Evolutionary conservation across 768 basidiomycete genomes (phyloP), one percentile per base, ranked within the genome.

Genomic region (Mycena galopus): DNA sequence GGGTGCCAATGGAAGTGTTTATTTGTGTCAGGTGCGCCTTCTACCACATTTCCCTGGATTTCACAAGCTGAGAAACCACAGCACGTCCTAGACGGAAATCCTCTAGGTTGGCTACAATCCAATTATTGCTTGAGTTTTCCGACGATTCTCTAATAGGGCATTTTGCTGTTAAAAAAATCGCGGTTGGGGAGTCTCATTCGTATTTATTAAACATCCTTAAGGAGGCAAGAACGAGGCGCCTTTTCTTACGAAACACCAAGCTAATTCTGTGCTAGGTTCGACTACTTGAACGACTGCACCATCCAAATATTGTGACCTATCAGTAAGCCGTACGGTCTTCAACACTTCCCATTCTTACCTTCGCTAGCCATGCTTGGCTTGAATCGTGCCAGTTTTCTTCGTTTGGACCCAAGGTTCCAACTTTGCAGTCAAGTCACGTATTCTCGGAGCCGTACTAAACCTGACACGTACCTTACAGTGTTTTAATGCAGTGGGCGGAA

Each of bases 81-180:
- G 90, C 96, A 97, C 81, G 87, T 96, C 25, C 84, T 98, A 39
- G 94, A 98, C 67, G 95, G 93, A 11, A 97, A 96, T 77, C 86
- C 90, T 19, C 87, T 98, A 21, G 95, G 94, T 92, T 76, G 77
- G 84, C 25, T 5, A 16, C 78, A 61, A 23, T 7, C 73, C 30
- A 63, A 27, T 65, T 39, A 44, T 29, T 58, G 56, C 55, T 37
- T 17, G 2, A 17, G 57, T 58, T 59, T 65, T 37, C 17, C 39
- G 39, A 67, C 53, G 35, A 63, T 39, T 9, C 57, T 30, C 14
- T 16, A 57, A 27, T 74, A 89, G 94, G 94, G 32, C 92, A 92
- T 75, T 98, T 97, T 80, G 97, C 97, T 0, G 94, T 98, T 57
- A 99, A 99, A 84, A 98, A 98, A 81, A 96, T 99, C 25, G 96